Base-by-base conservation (phyloP, 352 stramenopile genomes). In the Phytophthora nicotianae region DNA sequence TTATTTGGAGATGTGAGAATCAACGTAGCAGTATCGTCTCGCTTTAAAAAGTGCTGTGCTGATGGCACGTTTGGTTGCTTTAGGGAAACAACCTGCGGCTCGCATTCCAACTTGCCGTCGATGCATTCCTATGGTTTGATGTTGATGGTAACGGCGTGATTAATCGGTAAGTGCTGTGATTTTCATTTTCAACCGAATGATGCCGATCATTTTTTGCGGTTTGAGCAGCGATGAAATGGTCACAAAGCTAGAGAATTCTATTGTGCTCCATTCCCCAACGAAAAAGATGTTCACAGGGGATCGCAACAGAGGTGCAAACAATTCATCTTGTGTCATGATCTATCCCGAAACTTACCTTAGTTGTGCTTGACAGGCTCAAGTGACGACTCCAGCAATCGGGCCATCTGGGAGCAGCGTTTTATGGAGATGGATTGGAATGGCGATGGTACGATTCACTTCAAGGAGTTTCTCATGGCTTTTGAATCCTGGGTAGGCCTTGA, bases 381-480 rank as follows among this genome's bases (percentile, higher is more conserved):
- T 20, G 67, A 86, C 37, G 53, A 73, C 53, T 83, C 79, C 13
- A 89, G 87, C 58, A 91, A 89, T 53, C 50, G 79, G 21, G 79
- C 75, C 19, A 92, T 94, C 29, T 91, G 78, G 77, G 83, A 94
- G 54, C 81, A 77, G 26, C 87, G 89, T 10, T 97, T 91, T 41
- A 82, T 79, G 51, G 87, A 97, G 61, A 94, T 97, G 82, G 88
- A 96, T 50, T 95, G 86, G 80, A 83, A 96, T 48, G 65, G 91
- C 38, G 86, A 95, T 60, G 89, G 88, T 17, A 81, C 72, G 21
- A 95, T 95, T 54, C 86, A 94, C 14, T 96, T 95, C 61, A 94
- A 93, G 52, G 89, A 97, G 61, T 97, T 97, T 55, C 74, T 96
- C 45, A 86, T 92, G 72, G 86, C 87, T 16, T 96, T 95, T 52